phyloP scores from a whole-genome alignment of 129 eudicot species.

The Chrysanthemum lavandulifolium region DNA sequence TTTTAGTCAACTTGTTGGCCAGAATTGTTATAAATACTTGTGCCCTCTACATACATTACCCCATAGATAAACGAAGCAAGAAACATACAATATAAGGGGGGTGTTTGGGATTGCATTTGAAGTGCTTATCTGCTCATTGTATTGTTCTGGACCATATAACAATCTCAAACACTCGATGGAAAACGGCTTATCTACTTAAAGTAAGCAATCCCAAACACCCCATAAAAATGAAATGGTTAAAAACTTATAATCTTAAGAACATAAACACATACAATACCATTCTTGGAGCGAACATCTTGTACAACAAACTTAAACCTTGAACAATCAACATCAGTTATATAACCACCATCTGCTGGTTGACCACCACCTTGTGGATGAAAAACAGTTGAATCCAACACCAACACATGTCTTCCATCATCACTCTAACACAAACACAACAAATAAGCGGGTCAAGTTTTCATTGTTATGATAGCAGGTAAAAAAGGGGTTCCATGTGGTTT shows the following conservation, averaged over 20 bases:
- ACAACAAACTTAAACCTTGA: not conserved
- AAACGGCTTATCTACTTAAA: not conserved
- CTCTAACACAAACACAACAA: conserved; percentile 22
- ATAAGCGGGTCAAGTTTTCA: not conserved
- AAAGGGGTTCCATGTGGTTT: no score
- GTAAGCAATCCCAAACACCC: not conserved
- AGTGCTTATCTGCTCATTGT: no score
- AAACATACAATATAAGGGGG: no score
- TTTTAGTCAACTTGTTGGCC: no score
- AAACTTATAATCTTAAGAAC: no score
- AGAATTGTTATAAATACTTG: no score
- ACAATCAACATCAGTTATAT: conserved; percentile 28
- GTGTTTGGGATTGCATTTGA: not conserved
- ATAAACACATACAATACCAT: conserved; percentile 58
- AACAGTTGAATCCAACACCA: conserved; percentile 72
- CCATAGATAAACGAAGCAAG: no score
- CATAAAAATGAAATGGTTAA: not conserved
- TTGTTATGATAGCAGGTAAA: no score
- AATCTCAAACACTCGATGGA: no score
- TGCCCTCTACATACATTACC: no score
- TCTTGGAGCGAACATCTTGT: conserved; percentile 74
- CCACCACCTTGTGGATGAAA: conserved; percentile 74
- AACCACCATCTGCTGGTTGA: conserved; percentile 80
- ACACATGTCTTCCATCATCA: conserved; percentile 59
- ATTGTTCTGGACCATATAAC: no score